Base-by-base conservation (phyloP, 108 stramenopile genomes). In the Cyclotella sp. region DNA sequence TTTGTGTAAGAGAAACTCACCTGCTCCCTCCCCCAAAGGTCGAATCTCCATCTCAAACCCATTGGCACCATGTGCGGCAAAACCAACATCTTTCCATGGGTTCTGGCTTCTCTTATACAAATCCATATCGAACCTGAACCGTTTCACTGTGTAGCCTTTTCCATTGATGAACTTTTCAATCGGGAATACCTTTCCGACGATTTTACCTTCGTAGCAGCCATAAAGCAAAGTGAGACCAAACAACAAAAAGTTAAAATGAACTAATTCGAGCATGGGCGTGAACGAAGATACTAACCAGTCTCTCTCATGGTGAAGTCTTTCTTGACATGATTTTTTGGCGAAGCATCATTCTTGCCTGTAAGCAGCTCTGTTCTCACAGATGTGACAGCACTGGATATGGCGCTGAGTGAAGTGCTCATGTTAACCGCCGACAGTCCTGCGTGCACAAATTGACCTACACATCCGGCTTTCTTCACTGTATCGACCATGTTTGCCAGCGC, bases 341-440 rank as follows among this genome's bases (percentile, higher is more conserved):
- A 29, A 61, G 18, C 60, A 30, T 13, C 30, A 42, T 29, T 54
- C 8, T 24, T 8, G 9, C 40, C 28, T 0, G 19, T 43, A 6
- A 40, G 15, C 43, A 84, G 41, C 26, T 43, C 66, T 18, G 77
- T 79, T 70, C 83, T 58, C 39, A 53, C 40, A 47, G 81, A 40
- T 15, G 85, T 81, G 68, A 83, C 63, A 18, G 82, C 47, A 19
- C 47, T 86, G 30, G 85, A 73, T 27, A 86, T 79, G 19, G 72
- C 46, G 51, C 68, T 75, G 18, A 86, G 72, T 24, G 78, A 63
- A n/a, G 58, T 34, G 30, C 78, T 64, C 24, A 84, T 44, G 16
- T 26, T 16, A 0, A 69, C 75, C 19, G 80, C 43, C 9, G 70
- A 72, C 41, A 85, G 43, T 12, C 84, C 84, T 26, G 84, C 84